Percentiles rank a stretch among this genome's conserved stretches.
phyloP scores from a whole-genome alignment of 495 filamentous ascomycete genomes.

The Lasiosphaeria ovina region DNA sequence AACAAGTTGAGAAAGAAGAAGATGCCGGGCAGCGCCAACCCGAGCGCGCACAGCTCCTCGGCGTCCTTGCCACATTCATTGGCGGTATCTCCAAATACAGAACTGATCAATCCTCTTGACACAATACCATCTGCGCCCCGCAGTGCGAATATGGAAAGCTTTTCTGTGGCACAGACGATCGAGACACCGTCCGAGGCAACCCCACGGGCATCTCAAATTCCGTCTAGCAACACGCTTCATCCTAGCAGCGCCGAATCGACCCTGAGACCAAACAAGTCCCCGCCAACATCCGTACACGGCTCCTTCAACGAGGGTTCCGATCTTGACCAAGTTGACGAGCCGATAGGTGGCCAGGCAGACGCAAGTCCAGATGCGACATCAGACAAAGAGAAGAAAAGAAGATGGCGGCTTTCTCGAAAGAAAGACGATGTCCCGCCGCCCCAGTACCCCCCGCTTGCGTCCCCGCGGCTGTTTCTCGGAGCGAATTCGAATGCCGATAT shows the following conservation, averaged over 20 bases:
- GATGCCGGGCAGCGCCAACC: conserved; percentile 67
- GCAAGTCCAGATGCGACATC: conserved; percentile 38
- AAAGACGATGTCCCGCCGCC: conserved; percentile 45
- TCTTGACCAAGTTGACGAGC: conserved; percentile 65
- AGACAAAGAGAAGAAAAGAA: conserved; percentile 64
- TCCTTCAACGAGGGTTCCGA: conserved; percentile 78
- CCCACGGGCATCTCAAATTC: conserved; percentile 34
- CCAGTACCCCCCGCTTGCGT: conserved; percentile 37
- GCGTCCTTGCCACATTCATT: conserved; percentile 60
- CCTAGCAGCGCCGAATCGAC: conserved; percentile 45
- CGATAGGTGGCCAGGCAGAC: conserved; percentile 26
- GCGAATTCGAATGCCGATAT: conserved; percentile 63
- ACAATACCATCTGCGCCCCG: conserved; percentile 28
- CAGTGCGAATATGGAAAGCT: conserved; percentile 20
- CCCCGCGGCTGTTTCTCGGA: conserved; percentile 51
- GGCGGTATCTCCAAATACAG: conserved; percentile 37
- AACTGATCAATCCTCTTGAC: conserved; percentile 39
- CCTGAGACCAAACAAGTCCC: conserved; percentile 62
- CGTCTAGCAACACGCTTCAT: conserved; percentile 34
- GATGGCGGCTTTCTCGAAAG: conserved; percentile 73
- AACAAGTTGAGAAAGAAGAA: conserved; percentile 87
- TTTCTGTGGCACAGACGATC: conserved; percentile 20
- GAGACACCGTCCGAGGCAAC: conserved; percentile 36
- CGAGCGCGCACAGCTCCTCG: conserved; percentile 82
- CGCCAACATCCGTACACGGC: conserved; percentile 67